Evolutionary conservation across 768 basidiomycete genomes (phyloP).

Genomic region (Chalciporus piperatus): DNA sequence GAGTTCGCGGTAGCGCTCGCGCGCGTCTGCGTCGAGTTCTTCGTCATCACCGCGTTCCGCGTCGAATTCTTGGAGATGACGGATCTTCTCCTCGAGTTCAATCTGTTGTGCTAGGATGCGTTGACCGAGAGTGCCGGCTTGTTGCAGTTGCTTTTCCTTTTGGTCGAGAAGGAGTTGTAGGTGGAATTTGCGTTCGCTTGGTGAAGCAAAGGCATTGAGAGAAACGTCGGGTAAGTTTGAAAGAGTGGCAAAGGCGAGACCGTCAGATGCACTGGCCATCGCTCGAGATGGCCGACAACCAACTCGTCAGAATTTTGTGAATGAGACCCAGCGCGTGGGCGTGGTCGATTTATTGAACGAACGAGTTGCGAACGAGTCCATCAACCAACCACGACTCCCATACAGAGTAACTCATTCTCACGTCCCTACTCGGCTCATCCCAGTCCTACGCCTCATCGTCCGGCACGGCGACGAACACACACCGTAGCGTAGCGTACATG

Average conservation of each 20-base stretch:
- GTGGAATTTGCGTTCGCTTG: constrained; percentile 60
- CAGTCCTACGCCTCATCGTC: too few species aligned
- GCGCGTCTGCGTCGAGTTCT: constrained; percentile 63
- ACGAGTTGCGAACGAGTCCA: neutral
- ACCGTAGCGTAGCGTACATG: too few species aligned
- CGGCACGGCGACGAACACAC: too few species aligned
- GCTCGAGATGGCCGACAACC: constrained; percentile 18
- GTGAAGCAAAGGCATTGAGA: constrained; percentile 41
- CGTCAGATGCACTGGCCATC: constrained; percentile 43
- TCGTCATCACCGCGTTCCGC: constrained; percentile 62
- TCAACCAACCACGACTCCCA: neutral
- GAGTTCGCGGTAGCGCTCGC: constrained; percentile 73
- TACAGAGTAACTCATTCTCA: constrained; percentile 12
- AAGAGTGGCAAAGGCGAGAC: constrained; percentile 26
- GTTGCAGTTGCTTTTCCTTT: constrained; percentile 91
- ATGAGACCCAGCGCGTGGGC: neutral
- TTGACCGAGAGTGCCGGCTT: constrained; percentile 90
- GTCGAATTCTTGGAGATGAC: constrained; percentile 72
- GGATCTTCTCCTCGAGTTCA: constrained; percentile 86
- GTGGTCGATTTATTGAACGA: constrained; percentile 1
- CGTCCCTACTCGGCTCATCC: neutral
- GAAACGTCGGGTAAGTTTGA: constrained; percentile 44
- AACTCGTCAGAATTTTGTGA: constrained; percentile 10
- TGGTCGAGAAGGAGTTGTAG: constrained; percentile 73
- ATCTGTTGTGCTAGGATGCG: constrained; percentile 91